These are phyloP conservation scores for Oryza coarctata DNA, from an alignment of 176 grass and related monocot species.

Conservation along the genomic window DNA sequence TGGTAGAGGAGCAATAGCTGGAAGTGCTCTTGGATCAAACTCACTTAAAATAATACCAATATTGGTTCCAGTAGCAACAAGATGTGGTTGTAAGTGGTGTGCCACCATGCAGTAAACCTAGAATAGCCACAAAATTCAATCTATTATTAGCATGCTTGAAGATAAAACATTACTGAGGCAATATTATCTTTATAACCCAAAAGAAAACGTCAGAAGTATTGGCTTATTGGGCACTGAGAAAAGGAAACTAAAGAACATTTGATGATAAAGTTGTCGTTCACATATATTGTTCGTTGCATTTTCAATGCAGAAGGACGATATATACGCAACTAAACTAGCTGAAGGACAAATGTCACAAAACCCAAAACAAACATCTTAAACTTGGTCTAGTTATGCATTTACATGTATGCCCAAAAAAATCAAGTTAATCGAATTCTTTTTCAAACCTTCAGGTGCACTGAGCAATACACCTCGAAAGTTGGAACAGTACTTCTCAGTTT, in stretches of 20 bases:
- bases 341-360: neutral
- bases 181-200: conserved; percentile 6
- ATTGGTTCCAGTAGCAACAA: conserved; percentile 98
- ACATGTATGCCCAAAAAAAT: neutral
- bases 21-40: conserved; percentile 94
- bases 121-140: conserved; percentile 28
- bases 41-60: conserved; percentile 98
- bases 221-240: neutral
- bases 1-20: conserved; percentile 74
- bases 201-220: conserved; percentile 4
- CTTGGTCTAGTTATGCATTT: neutral
- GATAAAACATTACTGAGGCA: conserved; percentile 5
- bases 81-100: conserved; percentile 91
- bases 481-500: conserved; percentile 2
- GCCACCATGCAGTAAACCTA: conserved; percentile 99
- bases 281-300: neutral
- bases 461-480: neutral
- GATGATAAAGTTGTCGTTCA: conserved; percentile 1
- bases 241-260: neutral
- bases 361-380: neutral
- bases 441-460: neutral
- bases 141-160: conserved; percentile 35
- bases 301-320: conserved; percentile 2
- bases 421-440: neutral
- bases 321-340: neutral